These are phyloP conservation scores for Sonneratia caseolaris DNA, from an alignment of 345 rosid species.

Conservation along the genomic window DNA sequence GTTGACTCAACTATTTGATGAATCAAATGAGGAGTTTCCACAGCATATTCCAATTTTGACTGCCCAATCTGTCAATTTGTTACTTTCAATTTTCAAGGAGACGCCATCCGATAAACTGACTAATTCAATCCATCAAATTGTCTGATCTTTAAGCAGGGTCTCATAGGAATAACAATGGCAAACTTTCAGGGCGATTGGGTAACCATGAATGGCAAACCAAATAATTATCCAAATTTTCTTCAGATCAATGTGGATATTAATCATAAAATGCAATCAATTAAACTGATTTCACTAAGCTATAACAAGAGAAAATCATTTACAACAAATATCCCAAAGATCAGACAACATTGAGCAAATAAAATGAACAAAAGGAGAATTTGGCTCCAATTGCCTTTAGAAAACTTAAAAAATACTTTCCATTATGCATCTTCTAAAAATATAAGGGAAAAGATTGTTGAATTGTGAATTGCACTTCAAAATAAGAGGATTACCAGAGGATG, in stretches of 20 bases:
- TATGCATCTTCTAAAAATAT: background rate
- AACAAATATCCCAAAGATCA: background rate
- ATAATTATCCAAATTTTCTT: background rate
- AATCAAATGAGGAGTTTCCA: background rate
- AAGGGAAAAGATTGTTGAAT: background rate
- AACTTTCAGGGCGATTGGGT: background rate
- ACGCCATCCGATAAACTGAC: background rate
- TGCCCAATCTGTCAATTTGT: background rate
- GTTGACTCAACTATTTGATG: background rate
- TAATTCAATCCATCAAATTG: background rate
- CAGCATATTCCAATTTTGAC: background rate
- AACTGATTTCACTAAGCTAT: background rate
- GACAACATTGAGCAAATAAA: background rate
- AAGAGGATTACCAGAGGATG: slow-evolving; percentile 44
- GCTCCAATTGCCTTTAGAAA: background rate
- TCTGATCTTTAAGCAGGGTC: background rate
- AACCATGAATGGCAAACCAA: background rate
- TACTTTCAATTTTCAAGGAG: background rate
- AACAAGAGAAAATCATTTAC: background rate
- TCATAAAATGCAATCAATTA: background rate
- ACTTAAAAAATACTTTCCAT: background rate
- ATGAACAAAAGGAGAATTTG: background rate
- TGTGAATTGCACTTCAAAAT: background rate
- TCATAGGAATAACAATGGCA: background rate
- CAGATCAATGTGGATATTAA: background rate